Conservation (phyloP, 2,329 filamentous ascomycete genomes). For the Xylaria sp. region DNA sequence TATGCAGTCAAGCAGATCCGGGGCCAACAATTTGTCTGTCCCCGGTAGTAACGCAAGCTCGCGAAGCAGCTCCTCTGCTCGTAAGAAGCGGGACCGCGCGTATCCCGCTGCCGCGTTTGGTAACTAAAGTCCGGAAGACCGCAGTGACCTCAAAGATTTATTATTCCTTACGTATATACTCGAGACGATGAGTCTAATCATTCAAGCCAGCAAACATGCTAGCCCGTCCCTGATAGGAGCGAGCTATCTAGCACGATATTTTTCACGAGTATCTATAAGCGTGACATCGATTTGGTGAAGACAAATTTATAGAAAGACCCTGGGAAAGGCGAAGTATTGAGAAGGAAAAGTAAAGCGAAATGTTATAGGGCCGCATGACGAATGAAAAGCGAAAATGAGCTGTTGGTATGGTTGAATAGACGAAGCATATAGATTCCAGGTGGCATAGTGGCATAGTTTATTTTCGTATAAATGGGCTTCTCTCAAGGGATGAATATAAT, state of each 20-base stretch:
- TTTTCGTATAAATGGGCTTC: background rate
- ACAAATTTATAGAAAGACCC: background rate
- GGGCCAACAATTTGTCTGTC: constrained; percentile 33
- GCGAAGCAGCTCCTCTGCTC: constrained; percentile 62
- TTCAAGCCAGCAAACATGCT: background rate
- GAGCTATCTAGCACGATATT: background rate
- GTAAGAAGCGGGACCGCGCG: constrained; percentile 68
- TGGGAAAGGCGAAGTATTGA: background rate
- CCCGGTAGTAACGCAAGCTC: constrained; percentile 60
- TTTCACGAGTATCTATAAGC: background rate
- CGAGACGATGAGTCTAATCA: background rate
- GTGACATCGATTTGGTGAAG: background rate
- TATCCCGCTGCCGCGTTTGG: constrained; percentile 72
- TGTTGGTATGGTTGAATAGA: constrained; percentile 16
- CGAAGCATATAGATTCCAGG: constrained; percentile 7
- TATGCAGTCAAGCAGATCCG: constrained; percentile 52
- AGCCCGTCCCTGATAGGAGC: background rate
- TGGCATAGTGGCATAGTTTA: background rate
- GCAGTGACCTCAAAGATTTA: background rate
- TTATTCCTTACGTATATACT: background rate
- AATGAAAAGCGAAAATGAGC: background rate
- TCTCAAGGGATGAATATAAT: background rate
- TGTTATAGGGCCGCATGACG: background rate
- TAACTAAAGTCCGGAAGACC: constrained; percentile 42
- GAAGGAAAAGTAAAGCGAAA: background rate